A percentile compares a stretch with the other conserved stretches of the same genome.
Conservation (phyloP, 2,329 filamentous ascomycete genomes). For the Botrytis fragariae region DNA sequence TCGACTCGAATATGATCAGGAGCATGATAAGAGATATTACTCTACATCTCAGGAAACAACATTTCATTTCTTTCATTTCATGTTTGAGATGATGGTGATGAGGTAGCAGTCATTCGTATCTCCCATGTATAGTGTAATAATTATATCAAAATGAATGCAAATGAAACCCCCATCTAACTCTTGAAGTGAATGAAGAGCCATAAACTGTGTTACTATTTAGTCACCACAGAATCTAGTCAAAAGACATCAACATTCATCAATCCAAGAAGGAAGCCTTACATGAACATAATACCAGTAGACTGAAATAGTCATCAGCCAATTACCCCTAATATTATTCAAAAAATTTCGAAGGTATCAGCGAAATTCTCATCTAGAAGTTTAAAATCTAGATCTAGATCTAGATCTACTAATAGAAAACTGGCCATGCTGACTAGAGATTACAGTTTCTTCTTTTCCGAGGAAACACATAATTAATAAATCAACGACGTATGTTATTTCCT, state of each 20-base stretch:
- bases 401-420: not conserved
- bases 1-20: not conserved
- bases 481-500: rapidly evolving
- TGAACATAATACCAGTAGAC: rapidly evolving
- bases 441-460: no score
- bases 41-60: not conserved
- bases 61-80: not conserved
- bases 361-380: not conserved
- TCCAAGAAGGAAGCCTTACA: not conserved
- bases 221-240: no score
- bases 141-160: no score
- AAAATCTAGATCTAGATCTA: not conserved
- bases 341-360: no score
- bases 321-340: not conserved
- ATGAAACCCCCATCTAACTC: no score
- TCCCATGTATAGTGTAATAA: no score
- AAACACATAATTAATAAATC: no score
- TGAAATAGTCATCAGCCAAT: not conserved
- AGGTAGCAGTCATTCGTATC: rapidly evolving
- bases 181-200: no score
- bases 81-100: not conserved
- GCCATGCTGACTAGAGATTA: not conserved
- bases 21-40: not conserved
- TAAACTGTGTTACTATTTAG: no score
- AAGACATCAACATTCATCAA: not conserved